Base-by-base conservation (phyloP, 2,329 filamentous ascomycete genomes). In the Corniculantispora saksenae region DNA sequence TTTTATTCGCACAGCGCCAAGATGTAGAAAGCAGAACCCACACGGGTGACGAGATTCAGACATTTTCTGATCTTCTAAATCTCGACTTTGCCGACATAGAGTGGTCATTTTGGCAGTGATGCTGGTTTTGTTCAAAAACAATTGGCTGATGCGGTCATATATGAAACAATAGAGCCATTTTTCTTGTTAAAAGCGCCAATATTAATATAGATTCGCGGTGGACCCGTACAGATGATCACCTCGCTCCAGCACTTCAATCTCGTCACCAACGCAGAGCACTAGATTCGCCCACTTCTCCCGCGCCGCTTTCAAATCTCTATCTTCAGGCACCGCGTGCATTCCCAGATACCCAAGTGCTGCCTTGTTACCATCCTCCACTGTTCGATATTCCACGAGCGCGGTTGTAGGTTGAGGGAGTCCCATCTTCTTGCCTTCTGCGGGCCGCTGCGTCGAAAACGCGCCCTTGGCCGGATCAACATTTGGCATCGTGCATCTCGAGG, bases 241-340 rank as follows among this genome's bases (percentile, higher is more conserved):
- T n/a, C 68, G 67, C n/a, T 74, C 71, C 1, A 74, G 50, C 6
- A 74, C 71, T 25, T 74, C 70, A 29, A 74, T 67, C 50, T 73
- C 71, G 13, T 74, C 73, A 0, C 71, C 73, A 1, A 74, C 72
- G 9, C 68, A 48, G 13, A 74, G 64, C 19, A 68, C 68, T 3
- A 73, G 12, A 0, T 59, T 58, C 1, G 13, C 56, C 2, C 38
- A n/a, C n/a, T 58, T 60, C 1, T 51, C 50, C 5, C 19, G 17
- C 29, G 67, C 69, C 10, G 69, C 65, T 0, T 56, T 45, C 12
- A 73, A 13, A 6, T 67, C 63, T 4, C 62, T 51, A 7, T 72
- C 70, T 10, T 74, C 73, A 0, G 73, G 73, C 1, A 74, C 73
- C n/a, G 71, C 72, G 45, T 74, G 73, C 70, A 74, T 73, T 2